A percentile compares a stretch with the other conserved stretches of the same genome.
Evolutionary conservation across 306 rosid genomes (phyloP).

Genomic region (Aeschynomene evenia): DNA sequence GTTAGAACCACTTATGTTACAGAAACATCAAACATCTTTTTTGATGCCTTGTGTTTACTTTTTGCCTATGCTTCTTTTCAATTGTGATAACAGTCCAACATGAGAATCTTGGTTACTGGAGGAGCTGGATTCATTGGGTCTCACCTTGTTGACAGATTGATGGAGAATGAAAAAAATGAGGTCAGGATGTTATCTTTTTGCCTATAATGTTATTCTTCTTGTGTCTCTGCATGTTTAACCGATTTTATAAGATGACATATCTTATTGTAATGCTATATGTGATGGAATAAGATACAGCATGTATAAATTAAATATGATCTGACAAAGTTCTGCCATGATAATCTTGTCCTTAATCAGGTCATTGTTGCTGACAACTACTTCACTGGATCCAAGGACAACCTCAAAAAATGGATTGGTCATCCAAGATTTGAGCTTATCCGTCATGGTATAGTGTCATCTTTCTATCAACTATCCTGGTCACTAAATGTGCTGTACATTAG

Average conservation of each 20-base stretch:
- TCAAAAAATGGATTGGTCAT: slow-evolving; percentile 79
- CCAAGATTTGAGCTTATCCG: slow-evolving; percentile 86
- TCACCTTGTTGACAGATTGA: slow-evolving; percentile 74
- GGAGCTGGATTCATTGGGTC: slow-evolving; percentile 91
- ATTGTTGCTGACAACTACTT: slow-evolving; percentile 78
- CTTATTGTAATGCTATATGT: background rate
- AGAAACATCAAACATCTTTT: background rate
- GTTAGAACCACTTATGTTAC: background rate
- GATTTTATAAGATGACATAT: background rate
- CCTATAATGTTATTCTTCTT: background rate
- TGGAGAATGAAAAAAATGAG: slow-evolving; percentile 82
- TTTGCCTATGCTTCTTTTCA: background rate
- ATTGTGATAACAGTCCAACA: slow-evolving; percentile 51
- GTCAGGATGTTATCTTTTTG: slow-evolving; percentile 28
- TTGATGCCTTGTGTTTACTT: background rate
- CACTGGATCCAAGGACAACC: slow-evolving; percentile 79
- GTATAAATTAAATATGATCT: background rate
- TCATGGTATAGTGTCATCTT: slow-evolving; percentile 53
- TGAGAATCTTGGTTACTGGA: slow-evolving; percentile 78
- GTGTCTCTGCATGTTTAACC: background rate
- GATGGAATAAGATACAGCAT: background rate
- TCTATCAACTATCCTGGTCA: background rate
- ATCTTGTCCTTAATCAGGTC: slow-evolving; percentile 45
- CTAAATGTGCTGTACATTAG: background rate
- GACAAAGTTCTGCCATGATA: slow-evolving; percentile 6